A percentile compares a stretch with the other conserved stretches of the same genome.
phyloP scores from a whole-genome alignment of 345 rosid species.

The Eucalyptus regnans region DNA sequence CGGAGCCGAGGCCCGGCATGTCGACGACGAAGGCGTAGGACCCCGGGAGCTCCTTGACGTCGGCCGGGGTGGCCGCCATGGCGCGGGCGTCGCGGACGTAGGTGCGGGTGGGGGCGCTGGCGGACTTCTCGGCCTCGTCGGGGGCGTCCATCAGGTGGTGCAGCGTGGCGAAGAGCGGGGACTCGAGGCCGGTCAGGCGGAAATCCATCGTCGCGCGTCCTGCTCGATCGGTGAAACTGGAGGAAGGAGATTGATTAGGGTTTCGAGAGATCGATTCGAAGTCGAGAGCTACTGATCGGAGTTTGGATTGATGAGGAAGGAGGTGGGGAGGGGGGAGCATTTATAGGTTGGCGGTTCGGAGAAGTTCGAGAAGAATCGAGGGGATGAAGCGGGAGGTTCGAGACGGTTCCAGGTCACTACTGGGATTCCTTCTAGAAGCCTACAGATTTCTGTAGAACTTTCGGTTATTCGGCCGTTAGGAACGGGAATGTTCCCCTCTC shows the following conservation, averaged over 20 bases:
- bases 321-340: not conserved
- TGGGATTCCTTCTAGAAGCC: not conserved
- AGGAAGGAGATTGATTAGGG: no score
- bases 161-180: conserved; percentile 27
- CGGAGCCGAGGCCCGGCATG: conserved; percentile 72
- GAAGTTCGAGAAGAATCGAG: not conserved
- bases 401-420: not conserved
- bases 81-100: conserved; percentile 64
- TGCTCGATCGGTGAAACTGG: no score
- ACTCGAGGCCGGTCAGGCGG: conserved; percentile 17
- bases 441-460: not conserved
- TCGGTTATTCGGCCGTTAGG: not conserved
- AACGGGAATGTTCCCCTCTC: no score
- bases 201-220: conserved; percentile 33
- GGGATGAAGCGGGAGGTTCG: not conserved
- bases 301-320: not conserved
- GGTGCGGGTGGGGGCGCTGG: conserved; percentile 24
- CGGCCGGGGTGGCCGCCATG: conserved; percentile 84
- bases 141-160: conserved; percentile 45
- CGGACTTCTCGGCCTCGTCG: not conserved
- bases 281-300: not conserved
- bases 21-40: conserved; percentile 54
- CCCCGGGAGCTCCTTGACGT: conserved; percentile 47
- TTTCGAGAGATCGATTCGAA: not conserved
- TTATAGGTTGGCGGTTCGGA: not conserved